These are phyloP conservation scores for Entomophthora muscae DNA, from an alignment of 371 early-diverging fungal species.

Conservation along the genomic window DNA sequence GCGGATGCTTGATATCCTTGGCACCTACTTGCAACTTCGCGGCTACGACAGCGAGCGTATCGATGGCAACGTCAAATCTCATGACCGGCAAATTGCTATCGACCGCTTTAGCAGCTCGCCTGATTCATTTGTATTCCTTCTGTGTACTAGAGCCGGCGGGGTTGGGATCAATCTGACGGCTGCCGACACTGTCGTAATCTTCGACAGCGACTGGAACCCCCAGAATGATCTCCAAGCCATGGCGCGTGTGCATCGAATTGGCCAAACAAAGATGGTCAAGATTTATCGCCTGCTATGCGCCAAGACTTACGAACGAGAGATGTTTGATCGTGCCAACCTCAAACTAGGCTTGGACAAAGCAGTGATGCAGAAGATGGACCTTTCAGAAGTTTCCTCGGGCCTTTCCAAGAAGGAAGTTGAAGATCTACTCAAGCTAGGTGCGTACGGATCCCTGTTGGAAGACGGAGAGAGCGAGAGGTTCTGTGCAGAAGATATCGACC, in stretches of 20 bases:
- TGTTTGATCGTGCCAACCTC: constrained; percentile 92
- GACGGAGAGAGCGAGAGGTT: constrained; percentile 37
- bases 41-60: constrained; percentile 65
- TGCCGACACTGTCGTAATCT: constrained; percentile 90
- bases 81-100: constrained; percentile 86
- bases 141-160: constrained; percentile 84
- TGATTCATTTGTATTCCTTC: constrained; percentile 62
- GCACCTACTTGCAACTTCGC: constrained; percentile 55
- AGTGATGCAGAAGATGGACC: constrained; percentile 62
- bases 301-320: constrained; percentile 87
- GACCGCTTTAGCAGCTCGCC: constrained; percentile 74
- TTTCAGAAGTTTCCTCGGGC: not conserved
- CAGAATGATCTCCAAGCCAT: constrained; percentile 94
- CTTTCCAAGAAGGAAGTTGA: constrained; percentile 54
- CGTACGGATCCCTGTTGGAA: constrained; percentile 71
- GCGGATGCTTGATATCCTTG: constrained; percentile 64
- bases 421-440: constrained; percentile 18
- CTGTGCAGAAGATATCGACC: constrained; percentile 14
- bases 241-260: constrained; percentile 85
- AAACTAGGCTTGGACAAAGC: constrained; percentile 86
- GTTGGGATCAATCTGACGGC: constrained; percentile 89
- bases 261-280: constrained; percentile 84
- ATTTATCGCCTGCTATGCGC: constrained; percentile 75
- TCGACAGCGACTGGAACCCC: constrained; percentile 95
- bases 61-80: constrained; percentile 76